Conservation (phyloP, 1,284 basidiomycete species). For the Cryptococcus neoformans region DNA sequence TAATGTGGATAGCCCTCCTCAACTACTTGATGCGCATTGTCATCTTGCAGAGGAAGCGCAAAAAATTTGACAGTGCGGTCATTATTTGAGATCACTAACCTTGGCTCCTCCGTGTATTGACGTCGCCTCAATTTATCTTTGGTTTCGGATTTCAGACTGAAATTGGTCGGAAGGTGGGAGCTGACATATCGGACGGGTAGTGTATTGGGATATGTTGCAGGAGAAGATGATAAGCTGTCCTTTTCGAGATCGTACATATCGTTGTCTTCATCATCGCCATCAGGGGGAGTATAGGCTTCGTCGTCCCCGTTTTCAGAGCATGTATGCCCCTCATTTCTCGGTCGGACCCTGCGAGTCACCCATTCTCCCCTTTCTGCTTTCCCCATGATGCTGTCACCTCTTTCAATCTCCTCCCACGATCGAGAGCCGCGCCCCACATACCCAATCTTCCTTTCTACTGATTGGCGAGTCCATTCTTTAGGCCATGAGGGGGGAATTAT, state of each 20-base stretch:
- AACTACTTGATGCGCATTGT: neutral
- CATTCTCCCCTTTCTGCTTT: conserved; percentile 7
- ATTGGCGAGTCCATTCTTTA: conserved; percentile 23
- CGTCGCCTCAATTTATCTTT: too few species aligned
- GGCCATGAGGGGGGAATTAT: conserved; percentile 42
- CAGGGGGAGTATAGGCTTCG: conserved; percentile 1
- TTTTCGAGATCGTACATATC: conserved; percentile 2
- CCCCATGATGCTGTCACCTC: conserved; percentile 3
- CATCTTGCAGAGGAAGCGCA: conserved; percentile 18
- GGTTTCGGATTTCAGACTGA: too few species aligned
- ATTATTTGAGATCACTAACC: conserved; percentile 48
- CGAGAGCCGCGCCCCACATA: conserved; percentile 15
- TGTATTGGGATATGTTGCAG: conserved; percentile 48
- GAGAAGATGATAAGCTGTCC: conserved; percentile 2
- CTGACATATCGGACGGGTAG: conserved; percentile 33
- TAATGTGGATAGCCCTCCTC: neutral
- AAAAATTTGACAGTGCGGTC: conserved; percentile 49
- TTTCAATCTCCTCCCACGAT: conserved; percentile 12
- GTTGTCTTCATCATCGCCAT: conserved; percentile 11
- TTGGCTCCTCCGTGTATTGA: conserved; percentile 29
- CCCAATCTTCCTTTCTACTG: conserved; percentile 13
- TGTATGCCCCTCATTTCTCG: neutral
- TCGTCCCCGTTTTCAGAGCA: conserved; percentile 7
- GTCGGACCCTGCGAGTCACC: conserved; percentile 5
- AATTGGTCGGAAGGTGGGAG: conserved; percentile 7